Conservation (phyloP, 345 rosid species). For the Eucalyptus grandis region DNA sequence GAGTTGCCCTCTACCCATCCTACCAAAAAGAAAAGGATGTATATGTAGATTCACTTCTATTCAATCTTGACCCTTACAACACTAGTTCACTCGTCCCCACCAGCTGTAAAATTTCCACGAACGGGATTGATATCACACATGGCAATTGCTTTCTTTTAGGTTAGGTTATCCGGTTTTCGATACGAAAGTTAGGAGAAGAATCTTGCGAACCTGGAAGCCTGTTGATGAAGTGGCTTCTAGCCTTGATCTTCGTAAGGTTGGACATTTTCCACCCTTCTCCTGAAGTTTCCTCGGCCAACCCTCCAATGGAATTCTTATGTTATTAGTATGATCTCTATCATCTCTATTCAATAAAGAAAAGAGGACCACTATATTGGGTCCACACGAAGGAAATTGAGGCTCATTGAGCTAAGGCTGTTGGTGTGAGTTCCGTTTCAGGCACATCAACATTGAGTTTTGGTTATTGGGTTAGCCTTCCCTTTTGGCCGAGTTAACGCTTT, state of each 20-base stretch:
- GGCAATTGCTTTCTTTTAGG: background rate
- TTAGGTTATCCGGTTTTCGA: background rate
- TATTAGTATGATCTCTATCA: background rate
- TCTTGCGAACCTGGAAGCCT: background rate
- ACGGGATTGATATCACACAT: background rate
- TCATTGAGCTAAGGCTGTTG: accelerated
- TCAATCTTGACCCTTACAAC: background rate
- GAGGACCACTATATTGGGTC: background rate
- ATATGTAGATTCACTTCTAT: background rate
- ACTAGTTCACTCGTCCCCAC: background rate
- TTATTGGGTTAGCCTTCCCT: background rate
- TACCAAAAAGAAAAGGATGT: background rate
- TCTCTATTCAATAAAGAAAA: background rate
- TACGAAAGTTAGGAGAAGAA: background rate
- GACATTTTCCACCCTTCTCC: background rate
- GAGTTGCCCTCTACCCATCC: background rate
- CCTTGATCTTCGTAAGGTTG: background rate
- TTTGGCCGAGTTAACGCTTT: background rate
- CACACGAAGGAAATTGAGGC: background rate
- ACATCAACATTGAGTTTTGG: background rate
- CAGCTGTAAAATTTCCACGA: background rate
- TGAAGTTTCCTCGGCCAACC: background rate
- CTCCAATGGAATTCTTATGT: background rate
- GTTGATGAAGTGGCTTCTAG: background rate
- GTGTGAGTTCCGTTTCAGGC: background rate